Conservation (phyloP, 164 flowering plant genomes). For the Akebia trifoliata region DNA sequence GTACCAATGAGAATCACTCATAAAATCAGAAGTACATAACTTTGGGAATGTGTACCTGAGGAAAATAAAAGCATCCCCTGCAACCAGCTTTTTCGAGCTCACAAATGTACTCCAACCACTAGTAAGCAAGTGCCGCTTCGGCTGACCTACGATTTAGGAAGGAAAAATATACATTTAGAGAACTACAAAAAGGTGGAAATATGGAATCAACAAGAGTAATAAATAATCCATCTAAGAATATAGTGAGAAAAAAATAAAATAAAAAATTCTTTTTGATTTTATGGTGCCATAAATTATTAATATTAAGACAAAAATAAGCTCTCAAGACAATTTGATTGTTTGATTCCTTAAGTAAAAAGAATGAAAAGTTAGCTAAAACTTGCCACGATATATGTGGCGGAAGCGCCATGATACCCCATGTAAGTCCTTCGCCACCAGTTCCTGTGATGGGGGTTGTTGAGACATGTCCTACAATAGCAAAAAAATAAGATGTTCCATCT, state of each 20-base stretch:
- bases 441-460: slow-evolving; percentile 46
- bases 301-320: neutral
- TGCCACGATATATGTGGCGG: slow-evolving; percentile 65
- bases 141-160: slow-evolving; percentile 40
- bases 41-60: slow-evolving; percentile 30
- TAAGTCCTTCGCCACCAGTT: slow-evolving; percentile 54
- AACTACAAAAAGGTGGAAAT: neutral
- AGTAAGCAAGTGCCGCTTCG: slow-evolving; percentile 61
- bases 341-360: neutral
- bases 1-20: too few species aligned
- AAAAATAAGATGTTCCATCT: neutral
- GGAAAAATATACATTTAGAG: neutral
- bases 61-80: slow-evolving; percentile 57
- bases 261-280: too few species aligned
- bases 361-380: neutral
- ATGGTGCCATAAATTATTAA: neutral
- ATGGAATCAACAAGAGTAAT: neutral
- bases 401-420: slow-evolving; percentile 59
- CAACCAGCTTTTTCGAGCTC: slow-evolving; percentile 41
- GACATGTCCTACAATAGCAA: slow-evolving; percentile 47
- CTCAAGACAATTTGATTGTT: neutral
- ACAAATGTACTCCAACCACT: slow-evolving; percentile 72
- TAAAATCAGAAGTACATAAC: too few species aligned
- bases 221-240: too few species aligned
- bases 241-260: too few species aligned